Evolutionary conservation across 1,284 basidiomycete species (phyloP).

Genomic region (Leccinum pachyderme): DNA sequence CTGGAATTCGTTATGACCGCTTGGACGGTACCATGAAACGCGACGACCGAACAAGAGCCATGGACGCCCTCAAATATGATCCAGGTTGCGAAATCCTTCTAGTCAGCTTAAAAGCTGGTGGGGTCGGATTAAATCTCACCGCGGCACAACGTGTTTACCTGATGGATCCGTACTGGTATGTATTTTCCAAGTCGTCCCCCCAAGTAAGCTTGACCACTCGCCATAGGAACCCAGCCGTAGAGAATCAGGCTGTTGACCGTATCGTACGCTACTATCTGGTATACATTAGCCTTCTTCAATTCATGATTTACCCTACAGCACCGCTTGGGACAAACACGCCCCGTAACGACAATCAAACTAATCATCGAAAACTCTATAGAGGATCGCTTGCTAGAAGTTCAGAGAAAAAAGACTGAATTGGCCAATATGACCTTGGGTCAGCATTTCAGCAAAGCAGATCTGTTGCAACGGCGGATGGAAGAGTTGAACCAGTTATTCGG

Average conservation of each 20-base stretch:
- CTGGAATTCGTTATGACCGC: constrained; percentile 82
- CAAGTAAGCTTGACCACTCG: constrained; percentile 7
- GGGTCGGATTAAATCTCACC: constrained; percentile 93
- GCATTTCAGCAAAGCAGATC: constrained; percentile 78
- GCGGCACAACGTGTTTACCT: constrained; percentile 91
- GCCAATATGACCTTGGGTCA: constrained; percentile 88
- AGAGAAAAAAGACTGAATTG: constrained; percentile 91
- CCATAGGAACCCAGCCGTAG: constrained; percentile 90
- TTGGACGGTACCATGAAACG: constrained; percentile 97
- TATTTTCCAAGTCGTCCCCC: constrained; percentile 1
- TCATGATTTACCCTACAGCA: constrained; percentile 50
- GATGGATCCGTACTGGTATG: constrained; percentile 93
- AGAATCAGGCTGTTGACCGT: constrained; percentile 94
- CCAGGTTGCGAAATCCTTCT: constrained; percentile 88
- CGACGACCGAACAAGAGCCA: constrained; percentile 86
- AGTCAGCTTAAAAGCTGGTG: constrained; percentile 94
- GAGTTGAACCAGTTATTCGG: constrained; percentile 73
- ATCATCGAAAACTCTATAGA: constrained; percentile 96
- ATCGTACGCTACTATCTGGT: constrained; percentile 48
- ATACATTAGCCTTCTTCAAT: constrained; percentile 2
- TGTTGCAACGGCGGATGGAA: constrained; percentile 81
- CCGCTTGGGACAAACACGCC: constrained; percentile 88
- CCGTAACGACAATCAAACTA: constrained; percentile 88
- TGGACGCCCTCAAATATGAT: constrained; percentile 86
- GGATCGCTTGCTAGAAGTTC: constrained; percentile 83